A percentile compares a stretch with the other conserved stretches of the same genome.
Conservation (phyloP, 805 yeast species). For the Candida berthetii region DNA sequence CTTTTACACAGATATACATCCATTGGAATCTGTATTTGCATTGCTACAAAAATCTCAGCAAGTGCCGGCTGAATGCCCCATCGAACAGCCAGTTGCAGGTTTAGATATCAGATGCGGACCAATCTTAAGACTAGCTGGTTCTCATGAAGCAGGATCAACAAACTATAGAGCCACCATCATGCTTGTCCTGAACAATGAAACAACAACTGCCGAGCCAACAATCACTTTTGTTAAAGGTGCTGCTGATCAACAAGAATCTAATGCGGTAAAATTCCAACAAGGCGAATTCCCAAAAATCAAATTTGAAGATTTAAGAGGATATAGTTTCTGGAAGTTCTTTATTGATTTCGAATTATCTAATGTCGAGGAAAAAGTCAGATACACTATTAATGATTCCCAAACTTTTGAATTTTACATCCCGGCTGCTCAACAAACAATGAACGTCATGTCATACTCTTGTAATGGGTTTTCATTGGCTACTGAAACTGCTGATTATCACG, state of each 20-base stretch:
- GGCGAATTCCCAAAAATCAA: conserved; percentile 43
- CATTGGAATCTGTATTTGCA: conserved; percentile 1
- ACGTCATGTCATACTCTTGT: conserved; percentile 78
- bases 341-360: conserved; percentile 42
- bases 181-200: conserved; percentile 42
- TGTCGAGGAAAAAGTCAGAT: conserved; percentile 57
- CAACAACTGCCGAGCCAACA: conserved; percentile 29
- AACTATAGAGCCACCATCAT: conserved; percentile 66
- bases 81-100: conserved; percentile 7
- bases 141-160: conserved; percentile 40
- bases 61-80: conserved; percentile 6
- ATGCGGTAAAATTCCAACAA: conserved; percentile 6
- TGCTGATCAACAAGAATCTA: conserved; percentile 8
- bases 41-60: conserved; percentile 5
- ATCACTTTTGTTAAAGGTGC: conserved; percentile 22
- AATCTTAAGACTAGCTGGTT: conserved; percentile 57
- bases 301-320: conserved; percentile 38
- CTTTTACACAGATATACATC: not conserved
- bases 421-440: conserved; percentile 58
- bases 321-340: conserved; percentile 60
- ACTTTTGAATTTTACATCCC: conserved; percentile 70
- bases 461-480: conserved; percentile 82
- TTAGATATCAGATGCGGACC: conserved; percentile 71
- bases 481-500: conserved; percentile 59
- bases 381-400: conserved; percentile 46